Base-by-base conservation (phyloP, 345 rosid genomes). In the Cardiospermum halicacabum region DNA sequence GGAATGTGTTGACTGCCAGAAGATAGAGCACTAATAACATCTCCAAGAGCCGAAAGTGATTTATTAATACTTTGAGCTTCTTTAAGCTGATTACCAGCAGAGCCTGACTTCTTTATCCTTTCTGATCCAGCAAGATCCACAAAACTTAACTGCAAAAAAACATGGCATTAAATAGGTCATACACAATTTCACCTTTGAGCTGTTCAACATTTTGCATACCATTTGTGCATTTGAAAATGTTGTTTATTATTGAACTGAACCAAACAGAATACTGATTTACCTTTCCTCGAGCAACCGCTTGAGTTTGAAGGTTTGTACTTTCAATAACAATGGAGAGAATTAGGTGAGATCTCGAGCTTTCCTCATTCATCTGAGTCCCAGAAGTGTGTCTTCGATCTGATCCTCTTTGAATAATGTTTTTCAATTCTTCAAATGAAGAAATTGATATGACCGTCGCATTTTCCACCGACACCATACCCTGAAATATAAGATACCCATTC, bases 51-150 rank as follows among this genome's bases (percentile, higher is more conserved):
- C 28, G 98, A 91, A 49, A 94, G 96, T 24, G 97, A 94, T 67
- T 91, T 94, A 67, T 94, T 94, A 67, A 91, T 91, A 54, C 99
- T 94, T 72, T 90, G 99, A 56, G 99, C 99, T 80, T 94, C 99
- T 69, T 94, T 94, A 11, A 91, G 96, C 73, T 86, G 92, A 64
- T 65, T 72, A 42, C 96, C 99, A 2, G 90, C 67, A 24, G 97
- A 93, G n/a, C 98, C 96, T 0, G 97, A 93, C 69, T 93, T 93
- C 69, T 93, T 93, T 15, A 93, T 78, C 68, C 97, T 86, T 78
- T 94, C 99, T 0, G 97, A 94, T 63, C 99, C 99, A 53, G 99
- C 97, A 69, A 93, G 97, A 68, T 93, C 98, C 50, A 90, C 98
- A 80, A 93, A 93, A 74, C 98, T 93, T 70, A 93, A 57, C 98